Conservation (phyloP, 805 yeast species). For the Brettanomyces naardenensis region DNA sequence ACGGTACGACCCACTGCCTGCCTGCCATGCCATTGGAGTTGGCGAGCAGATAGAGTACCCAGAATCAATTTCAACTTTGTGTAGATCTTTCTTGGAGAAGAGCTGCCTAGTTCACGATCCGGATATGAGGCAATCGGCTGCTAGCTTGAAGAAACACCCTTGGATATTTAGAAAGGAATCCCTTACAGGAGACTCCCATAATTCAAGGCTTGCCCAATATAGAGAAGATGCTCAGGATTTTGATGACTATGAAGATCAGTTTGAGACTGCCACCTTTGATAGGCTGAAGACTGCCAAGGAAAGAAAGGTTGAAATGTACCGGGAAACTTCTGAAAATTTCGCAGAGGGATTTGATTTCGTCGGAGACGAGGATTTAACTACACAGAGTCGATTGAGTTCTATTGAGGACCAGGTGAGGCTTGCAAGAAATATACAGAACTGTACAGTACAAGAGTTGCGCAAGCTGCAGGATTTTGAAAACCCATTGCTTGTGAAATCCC, state of each 20-base stretch:
- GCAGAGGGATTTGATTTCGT: conserved; percentile 12
- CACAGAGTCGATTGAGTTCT: neutral
- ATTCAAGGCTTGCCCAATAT: conserved; percentile 7
- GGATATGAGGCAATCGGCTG: conserved; percentile 46
- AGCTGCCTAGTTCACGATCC: conserved; percentile 73
- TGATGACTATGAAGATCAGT: conserved; percentile 13
- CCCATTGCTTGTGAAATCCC: conserved; percentile 6
- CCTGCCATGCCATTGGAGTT: conserved; percentile 75
- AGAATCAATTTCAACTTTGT: conserved; percentile 15
- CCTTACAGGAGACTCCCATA: neutral
- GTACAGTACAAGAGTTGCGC: neutral
- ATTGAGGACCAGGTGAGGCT: conserved; percentile 5
- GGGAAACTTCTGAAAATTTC: conserved; percentile 13
- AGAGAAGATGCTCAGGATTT: conserved; percentile 12
- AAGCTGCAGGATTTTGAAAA: conserved; percentile 6
- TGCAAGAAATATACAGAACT: conserved; percentile 3
- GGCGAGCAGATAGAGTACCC: conserved; percentile 71
- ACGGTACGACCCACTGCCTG: conserved; percentile 66
- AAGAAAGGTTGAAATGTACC: conserved; percentile 14
- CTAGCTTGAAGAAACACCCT: conserved; percentile 44
- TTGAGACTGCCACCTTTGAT: conserved; percentile 9
- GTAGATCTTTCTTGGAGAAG: conserved; percentile 44
- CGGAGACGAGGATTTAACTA: conserved; percentile 1
- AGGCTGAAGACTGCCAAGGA: conserved; percentile 4
- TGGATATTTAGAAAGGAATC: conserved; percentile 39